These are phyloP conservation scores for Herpotrichia juniperi DNA, from an alignment of 2,329 filamentous ascomycete species.

Conservation along the genomic window DNA sequence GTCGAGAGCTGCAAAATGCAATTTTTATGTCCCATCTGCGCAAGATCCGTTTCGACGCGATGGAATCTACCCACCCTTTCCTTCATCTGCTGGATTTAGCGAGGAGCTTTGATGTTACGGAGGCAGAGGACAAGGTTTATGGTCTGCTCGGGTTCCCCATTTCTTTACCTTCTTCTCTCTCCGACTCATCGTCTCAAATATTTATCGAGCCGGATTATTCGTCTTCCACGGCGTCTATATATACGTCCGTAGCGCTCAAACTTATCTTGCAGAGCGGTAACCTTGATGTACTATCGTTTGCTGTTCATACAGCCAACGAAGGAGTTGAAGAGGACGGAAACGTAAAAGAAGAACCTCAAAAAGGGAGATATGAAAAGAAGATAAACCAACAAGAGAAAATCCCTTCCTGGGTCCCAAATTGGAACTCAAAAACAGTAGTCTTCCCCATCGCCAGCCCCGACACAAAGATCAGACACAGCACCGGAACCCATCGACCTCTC, in stretches of 20 bases:
- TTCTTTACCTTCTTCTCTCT: too few relatives aligned
- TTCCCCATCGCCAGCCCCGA: constrained; percentile 11
- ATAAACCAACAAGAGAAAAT: background rate
- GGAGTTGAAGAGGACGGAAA: background rate
- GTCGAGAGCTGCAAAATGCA: constrained; percentile 17
- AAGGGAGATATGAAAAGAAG: too few relatives aligned
- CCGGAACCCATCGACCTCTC: constrained; percentile 3
- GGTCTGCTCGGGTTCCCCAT: constrained; percentile 19
- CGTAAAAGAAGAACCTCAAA: background rate
- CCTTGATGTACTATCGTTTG: constrained; percentile 13
- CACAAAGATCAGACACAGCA: constrained; percentile 2
- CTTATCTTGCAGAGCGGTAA: constrained; percentile 9
- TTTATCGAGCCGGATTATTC: constrained; percentile 18
- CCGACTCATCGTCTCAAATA: background rate
- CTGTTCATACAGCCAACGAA: background rate
- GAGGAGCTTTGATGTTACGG: constrained; percentile 19
- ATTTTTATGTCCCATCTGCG: constrained; percentile 16
- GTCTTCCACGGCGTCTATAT: constrained; percentile 11
- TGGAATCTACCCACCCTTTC: constrained; percentile 5
- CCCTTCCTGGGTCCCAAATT: constrained; percentile 26
- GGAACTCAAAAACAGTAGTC: constrained; percentile 8
- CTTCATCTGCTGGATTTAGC: constrained; percentile 20
- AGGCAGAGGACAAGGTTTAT: constrained; percentile 24
- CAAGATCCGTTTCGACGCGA: background rate
- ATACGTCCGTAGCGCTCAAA: constrained; percentile 12